Percentiles rank a stretch among this genome's conserved stretches.
phyloP scores from a whole-genome alignment of 768 basidiomycete species.

The Boletus reticulatus region DNA sequence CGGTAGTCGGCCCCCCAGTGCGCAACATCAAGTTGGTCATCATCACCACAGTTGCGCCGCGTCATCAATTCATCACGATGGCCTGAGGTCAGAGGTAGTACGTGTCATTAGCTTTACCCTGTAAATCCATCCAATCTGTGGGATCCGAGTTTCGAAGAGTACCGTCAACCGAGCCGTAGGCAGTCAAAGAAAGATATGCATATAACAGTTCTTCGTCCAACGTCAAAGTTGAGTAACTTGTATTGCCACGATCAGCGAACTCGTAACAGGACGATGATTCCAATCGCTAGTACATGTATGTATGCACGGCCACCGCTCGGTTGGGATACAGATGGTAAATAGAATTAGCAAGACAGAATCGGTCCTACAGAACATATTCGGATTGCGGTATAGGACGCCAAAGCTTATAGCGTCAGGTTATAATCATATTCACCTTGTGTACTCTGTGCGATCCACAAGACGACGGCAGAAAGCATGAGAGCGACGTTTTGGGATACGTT shows the following conservation, averaged over 20 bases:
- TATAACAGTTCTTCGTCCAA: too few relatives aligned
- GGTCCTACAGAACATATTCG: neutral
- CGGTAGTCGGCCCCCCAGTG: too few relatives aligned
- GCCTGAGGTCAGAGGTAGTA: too few relatives aligned
- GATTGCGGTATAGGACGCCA: neutral
- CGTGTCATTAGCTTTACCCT: too few relatives aligned
- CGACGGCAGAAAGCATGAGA: constrained; percentile 79
- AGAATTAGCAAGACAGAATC: constrained; percentile 5
- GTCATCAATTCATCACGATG: too few relatives aligned
- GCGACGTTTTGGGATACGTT: constrained; percentile 93
- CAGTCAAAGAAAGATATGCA: too few relatives aligned
- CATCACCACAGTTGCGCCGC: too few relatives aligned
- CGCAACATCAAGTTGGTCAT: too few relatives aligned
- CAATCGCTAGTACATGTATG: neutral
- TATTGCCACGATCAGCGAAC: neutral
- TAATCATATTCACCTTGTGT: constrained; percentile 90
- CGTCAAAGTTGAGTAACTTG: neutral
- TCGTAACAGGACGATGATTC: neutral
- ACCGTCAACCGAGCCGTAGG: too few relatives aligned
- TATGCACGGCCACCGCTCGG: neutral
- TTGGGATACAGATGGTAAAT: constrained; percentile 10
- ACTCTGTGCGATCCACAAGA: constrained; percentile 92
- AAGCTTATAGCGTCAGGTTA: constrained; percentile 64
- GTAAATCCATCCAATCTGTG: too few relatives aligned
- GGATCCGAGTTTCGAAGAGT: too few relatives aligned